Percentiles rank a stretch among this genome's conserved stretches.
phyloP scores from a whole-genome alignment of 2,329 filamentous ascomycete genomes.

The Sclerotinia spermophila region DNA sequence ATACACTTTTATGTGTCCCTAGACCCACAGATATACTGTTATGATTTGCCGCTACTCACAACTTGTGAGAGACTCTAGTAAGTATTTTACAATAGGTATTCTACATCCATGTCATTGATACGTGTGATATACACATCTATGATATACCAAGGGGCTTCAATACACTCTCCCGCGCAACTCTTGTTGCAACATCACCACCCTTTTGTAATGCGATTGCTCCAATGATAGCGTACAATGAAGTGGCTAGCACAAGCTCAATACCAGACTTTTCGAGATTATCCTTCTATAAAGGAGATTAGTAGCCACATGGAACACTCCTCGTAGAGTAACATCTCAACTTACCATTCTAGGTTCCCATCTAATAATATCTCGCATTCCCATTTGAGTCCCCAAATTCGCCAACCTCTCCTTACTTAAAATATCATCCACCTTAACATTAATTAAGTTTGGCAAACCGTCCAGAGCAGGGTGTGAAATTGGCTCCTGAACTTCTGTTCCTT shows the following conservation, averaged over 20 bases:
- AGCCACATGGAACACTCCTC: conserved; percentile 23
- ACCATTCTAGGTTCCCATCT: conserved; percentile 88
- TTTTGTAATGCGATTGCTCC: conserved; percentile 87
- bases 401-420: conserved; percentile 64
- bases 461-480: conserved; percentile 70
- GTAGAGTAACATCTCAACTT: conserved; percentile 26
- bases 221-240: conserved; percentile 78
- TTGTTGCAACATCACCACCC: conserved; percentile 72
- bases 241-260: conserved; percentile 67
- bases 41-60: neutral
- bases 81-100: conserved; percentile 19
- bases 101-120: conserved; percentile 14
- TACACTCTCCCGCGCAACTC: conserved; percentile 66
- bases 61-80: neutral
- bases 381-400: conserved; percentile 61
- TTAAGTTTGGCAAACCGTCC: conserved; percentile 70
- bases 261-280: conserved; percentile 71
- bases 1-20: neutral
- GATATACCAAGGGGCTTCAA: conserved; percentile 36
- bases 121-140: conserved; percentile 32
- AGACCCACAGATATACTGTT: neutral
- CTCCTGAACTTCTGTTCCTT: conserved; percentile 49
- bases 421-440: conserved; percentile 53
- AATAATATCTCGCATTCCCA: conserved; percentile 70
- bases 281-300: conserved; percentile 43